phyloP scores from a whole-genome alignment of 495 filamentous ascomycete genomes.

The Xylaria bambusicola region DNA sequence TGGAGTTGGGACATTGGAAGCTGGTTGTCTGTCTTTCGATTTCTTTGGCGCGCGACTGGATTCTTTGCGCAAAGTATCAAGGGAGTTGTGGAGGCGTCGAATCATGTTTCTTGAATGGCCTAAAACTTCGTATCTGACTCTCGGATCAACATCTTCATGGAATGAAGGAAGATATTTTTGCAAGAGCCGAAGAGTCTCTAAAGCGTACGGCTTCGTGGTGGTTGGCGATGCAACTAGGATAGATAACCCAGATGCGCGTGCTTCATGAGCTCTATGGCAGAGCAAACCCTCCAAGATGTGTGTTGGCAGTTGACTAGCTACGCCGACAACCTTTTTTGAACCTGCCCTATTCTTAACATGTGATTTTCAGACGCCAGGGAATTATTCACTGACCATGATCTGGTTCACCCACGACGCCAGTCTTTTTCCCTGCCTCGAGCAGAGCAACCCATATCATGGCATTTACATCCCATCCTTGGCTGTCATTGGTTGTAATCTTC shows the following conservation, averaged over 20 bases:
- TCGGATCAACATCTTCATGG: constrained; percentile 80
- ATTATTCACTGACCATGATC: constrained; percentile 50
- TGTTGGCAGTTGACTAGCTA: constrained; percentile 20
- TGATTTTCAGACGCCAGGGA: background rate
- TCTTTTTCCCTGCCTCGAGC: constrained; percentile 77
- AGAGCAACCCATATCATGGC: constrained; percentile 66
- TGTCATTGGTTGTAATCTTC: constrained; percentile 43
- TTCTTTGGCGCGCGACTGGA: constrained; percentile 21
- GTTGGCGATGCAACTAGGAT: constrained; percentile 70
- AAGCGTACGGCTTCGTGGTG: constrained; percentile 68
- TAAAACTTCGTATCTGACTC: constrained; percentile 75
- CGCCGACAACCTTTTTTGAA: constrained; percentile 12
- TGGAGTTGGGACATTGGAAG: background rate
- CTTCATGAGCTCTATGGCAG: constrained; percentile 58
- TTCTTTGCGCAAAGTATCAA: constrained; percentile 32
- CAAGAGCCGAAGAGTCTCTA: constrained; percentile 59
- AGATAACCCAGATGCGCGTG: constrained; percentile 74
- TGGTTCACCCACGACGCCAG: constrained; percentile 72
- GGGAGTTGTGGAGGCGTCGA: constrained; percentile 59
- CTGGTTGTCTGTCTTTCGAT: constrained; percentile 3
- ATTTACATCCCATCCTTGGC: constrained; percentile 49
- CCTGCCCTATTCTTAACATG: constrained; percentile 17
- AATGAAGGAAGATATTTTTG: constrained; percentile 63
- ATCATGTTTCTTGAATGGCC: constrained; percentile 67
- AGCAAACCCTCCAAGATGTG: constrained; percentile 56